Evolutionary conservation across 108 stramenopile species (phyloP), one percentile per base, ranked within the genome.

Genomic region (Cyclostephanos invisitatus): DNA sequence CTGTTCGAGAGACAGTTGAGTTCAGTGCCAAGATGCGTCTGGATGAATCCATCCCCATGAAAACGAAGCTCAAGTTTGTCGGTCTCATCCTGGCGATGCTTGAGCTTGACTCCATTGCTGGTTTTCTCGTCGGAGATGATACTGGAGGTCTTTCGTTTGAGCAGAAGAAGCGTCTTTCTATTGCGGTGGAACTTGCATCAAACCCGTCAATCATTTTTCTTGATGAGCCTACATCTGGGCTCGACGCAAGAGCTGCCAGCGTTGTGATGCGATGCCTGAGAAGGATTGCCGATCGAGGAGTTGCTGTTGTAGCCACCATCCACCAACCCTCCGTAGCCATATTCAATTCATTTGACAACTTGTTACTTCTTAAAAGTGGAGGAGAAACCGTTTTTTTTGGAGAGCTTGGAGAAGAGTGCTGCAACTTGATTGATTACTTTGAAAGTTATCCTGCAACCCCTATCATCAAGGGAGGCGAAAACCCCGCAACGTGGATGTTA

Each of bases 361-460:
- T 95, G 37, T 85, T 96, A 15, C 61, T 95, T 1, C 73, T 95
- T 25, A 89, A 89, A 72, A 80, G 87, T 37, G 92, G 95, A 29
- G 95, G 95, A 0, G 83, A 89, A 59, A 85, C 85, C 27, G 88
- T 93, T n/a, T 96, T 84, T 57, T 90, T 88, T 62, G 95, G 95
- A 14, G 85, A 87, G 11, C 75, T 94, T 53, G 93, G 93, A 18
- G 74, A 87, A 12, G 79, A 87, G 12, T 74, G 73, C 46, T 47
- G 18, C 47, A 77, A 78, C 27, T 73, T 95, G 53, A 84, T 91
- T 46, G 25, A 82, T 10, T 93, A 91, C 58, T 68, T 95, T 29
- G 84, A 89, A 53, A 62, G 76, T 2, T 89, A 76, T 61, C 64
- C 68, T 12, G 60, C 63, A 21, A 87, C 88, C 15, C 48, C 72